Percentiles rank a stretch among this genome's conserved stretches.
These are phyloP conservation scores for Lodderomyces beijingensis DNA, from an alignment of 1,139 yeast species.

Conservation along the genomic window DNA sequence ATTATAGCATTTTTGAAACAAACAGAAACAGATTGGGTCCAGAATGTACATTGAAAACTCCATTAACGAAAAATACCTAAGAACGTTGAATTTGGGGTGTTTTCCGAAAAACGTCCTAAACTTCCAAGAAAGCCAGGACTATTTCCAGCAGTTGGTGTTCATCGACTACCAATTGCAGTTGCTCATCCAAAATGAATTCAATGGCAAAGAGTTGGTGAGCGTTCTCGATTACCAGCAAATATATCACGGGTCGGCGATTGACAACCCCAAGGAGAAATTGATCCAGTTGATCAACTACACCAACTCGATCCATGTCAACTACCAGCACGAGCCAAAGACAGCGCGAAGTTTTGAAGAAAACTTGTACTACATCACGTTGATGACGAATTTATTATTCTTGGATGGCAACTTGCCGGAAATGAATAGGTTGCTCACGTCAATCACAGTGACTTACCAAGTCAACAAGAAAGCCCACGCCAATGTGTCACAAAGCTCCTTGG, in stretches of 20 bases:
- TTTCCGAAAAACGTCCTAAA: constrained; percentile 34
- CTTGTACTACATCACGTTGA: constrained; percentile 30
- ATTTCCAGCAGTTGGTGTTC: constrained; percentile 34
- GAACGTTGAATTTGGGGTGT: constrained; percentile 34
- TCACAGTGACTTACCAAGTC: constrained; percentile 14
- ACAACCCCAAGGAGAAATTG: constrained; percentile 22
- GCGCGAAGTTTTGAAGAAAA: constrained; percentile 27
- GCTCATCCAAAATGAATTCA: constrained; percentile 30
- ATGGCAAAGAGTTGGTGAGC: constrained; percentile 25
- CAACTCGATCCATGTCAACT: constrained; percentile 26
- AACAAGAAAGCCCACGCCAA: constrained; percentile 10
- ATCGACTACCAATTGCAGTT: constrained; percentile 39
- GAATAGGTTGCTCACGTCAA: constrained; percentile 16
- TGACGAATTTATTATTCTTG: constrained; percentile 35
- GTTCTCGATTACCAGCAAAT: constrained; percentile 14
- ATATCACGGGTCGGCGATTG: constrained; percentile 11
- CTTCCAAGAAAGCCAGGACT: constrained; percentile 33
- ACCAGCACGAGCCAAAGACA: constrained; percentile 18
- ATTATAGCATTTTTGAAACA: too few relatives aligned
- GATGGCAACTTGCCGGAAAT: constrained; percentile 24
- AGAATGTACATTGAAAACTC: constrained; percentile 22
- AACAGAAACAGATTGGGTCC: too few relatives aligned
- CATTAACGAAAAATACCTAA: constrained; percentile 20
- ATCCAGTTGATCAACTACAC: constrained; percentile 27
- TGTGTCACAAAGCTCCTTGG: constrained; percentile 16